Evolutionary conservation across 352 stramenopile species (phyloP), one percentile per base, ranked within the genome.

Genomic region (Pythium phragmiticola): DNA sequence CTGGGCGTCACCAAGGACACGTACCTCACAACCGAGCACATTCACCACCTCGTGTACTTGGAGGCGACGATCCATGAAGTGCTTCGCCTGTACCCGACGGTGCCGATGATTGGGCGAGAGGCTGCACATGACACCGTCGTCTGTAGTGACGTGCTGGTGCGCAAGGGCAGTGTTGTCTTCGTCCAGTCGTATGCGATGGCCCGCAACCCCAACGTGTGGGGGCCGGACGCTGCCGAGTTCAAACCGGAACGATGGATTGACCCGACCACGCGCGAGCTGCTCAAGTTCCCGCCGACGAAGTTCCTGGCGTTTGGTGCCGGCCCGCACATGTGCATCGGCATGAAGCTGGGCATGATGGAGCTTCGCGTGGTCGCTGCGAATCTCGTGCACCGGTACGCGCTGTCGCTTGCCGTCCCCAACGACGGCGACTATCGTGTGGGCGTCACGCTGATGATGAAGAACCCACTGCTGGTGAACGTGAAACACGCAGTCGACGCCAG

Each of bases 31-130:
- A 70, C 79, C 28, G 78, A 89, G 3, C 63, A 90, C 30, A 57
- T 88, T 23, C 68, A 80, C 26, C 52, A 68, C 13, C 69, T 93
- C 17, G 54, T 78, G 43, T 95, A 90, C 52, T 46, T 90, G 19
- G 72, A 86, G 17, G 84, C 79, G 1, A 73, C 78, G 9, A 60
- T 92, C 26, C 70, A 70, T 5, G 86, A 95, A 60, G 84, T 73
- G 13, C 57, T 94, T 42, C 78, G 87, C 0, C 55, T 94, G 36
- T 86, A 87, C 57, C 81, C 87, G 37, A 30, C 76, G 19, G 63
- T 90, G 7, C 84, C 87, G 2, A 54, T 81, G 19, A 87, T 79
- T 16, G 68, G 70, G 17, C 87, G 87, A 51, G 66, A 87, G 54
- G 77, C 73, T 19, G 77, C 78, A n/a, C 50, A 75, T 4, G 84